A percentile compares a stretch with the other conserved stretches of the same genome.
Conservation (phyloP, 148 eudicot genomes). For the Rhododendron simsii region DNA sequence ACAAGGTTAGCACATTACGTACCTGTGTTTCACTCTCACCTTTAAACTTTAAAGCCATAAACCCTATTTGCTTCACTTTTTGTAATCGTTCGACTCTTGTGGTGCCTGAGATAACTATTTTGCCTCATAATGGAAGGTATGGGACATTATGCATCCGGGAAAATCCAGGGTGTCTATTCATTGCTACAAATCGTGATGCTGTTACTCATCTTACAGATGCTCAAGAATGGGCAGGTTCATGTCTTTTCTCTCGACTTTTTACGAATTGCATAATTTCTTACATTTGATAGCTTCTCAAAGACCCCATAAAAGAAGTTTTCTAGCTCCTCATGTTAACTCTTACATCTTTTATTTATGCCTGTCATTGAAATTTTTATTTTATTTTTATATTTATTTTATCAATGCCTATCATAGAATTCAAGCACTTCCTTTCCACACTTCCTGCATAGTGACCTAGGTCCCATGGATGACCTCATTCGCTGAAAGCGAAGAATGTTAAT, state of each 20-base stretch:
- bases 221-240: slow-evolving; percentile 98
- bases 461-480: background rate
- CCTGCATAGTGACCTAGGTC: background rate
- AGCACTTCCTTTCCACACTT: background rate
- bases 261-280: background rate
- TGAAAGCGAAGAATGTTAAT: background rate
- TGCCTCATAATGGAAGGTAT: slow-evolving; percentile 47
- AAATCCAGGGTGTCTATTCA: slow-evolving; percentile 93
- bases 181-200: slow-evolving; percentile 98
- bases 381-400: background rate
- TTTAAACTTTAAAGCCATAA: background rate
- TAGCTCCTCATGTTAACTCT: background rate
- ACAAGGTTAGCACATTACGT: background rate
- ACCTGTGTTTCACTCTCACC: background rate
- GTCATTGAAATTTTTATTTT: background rate
- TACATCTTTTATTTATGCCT: background rate
- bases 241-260: slow-evolving; percentile 4
- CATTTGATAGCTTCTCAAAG: background rate
- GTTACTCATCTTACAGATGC: slow-evolving; percentile 97
- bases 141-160: slow-evolving; percentile 93
- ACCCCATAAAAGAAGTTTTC: background rate
- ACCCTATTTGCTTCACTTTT: background rate
- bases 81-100: background rate
- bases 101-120: slow-evolving; percentile 1
- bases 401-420: background rate